Evolutionary conservation across 2,329 filamentous ascomycete species (phyloP).

Genomic region (Neonectria ditissima): DNA sequence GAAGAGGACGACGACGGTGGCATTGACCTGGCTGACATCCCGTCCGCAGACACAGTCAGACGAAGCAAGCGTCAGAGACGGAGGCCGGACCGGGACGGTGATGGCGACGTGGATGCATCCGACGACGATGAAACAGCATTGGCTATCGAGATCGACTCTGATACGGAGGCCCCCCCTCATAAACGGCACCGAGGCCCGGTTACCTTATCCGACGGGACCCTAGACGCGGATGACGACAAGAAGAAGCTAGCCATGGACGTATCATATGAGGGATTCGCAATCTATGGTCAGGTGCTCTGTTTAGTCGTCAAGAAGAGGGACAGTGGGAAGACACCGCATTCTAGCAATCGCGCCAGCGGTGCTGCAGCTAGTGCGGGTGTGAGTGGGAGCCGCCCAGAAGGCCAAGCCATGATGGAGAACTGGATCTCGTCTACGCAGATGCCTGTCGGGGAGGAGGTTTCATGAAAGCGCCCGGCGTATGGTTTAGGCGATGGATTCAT

Average conservation of each 20-base stretch:
- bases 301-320: constrained; percentile 86
- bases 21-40: constrained; percentile 51
- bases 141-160: constrained; percentile 54
- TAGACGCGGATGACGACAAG: constrained; percentile 73
- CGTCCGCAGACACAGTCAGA: constrained; percentile 38
- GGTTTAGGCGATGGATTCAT: constrained; percentile 13
- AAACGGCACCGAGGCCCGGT: constrained; percentile 57
- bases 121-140: constrained; percentile 52
- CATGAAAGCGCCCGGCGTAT: constrained; percentile 36
- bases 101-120: constrained; percentile 45
- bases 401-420: constrained; percentile 83
- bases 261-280: constrained; percentile 93
- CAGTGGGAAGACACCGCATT: constrained; percentile 58
- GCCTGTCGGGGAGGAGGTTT: constrained; percentile 54
- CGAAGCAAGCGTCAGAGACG: constrained; percentile 48
- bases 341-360: constrained; percentile 45
- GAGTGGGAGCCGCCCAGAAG: constrained; percentile 50
- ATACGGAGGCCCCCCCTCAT: constrained; percentile 55
- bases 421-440: constrained; percentile 86
- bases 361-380: constrained; percentile 46
- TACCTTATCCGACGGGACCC: constrained; percentile 42
- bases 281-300: constrained; percentile 93
- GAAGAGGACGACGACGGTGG: constrained; percentile 59
- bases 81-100: constrained; percentile 45
- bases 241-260: constrained; percentile 91